These are phyloP conservation scores for Penicillium canescens DNA, from an alignment of 495 filamentous ascomycete genomes.

Conservation along the genomic window DNA sequence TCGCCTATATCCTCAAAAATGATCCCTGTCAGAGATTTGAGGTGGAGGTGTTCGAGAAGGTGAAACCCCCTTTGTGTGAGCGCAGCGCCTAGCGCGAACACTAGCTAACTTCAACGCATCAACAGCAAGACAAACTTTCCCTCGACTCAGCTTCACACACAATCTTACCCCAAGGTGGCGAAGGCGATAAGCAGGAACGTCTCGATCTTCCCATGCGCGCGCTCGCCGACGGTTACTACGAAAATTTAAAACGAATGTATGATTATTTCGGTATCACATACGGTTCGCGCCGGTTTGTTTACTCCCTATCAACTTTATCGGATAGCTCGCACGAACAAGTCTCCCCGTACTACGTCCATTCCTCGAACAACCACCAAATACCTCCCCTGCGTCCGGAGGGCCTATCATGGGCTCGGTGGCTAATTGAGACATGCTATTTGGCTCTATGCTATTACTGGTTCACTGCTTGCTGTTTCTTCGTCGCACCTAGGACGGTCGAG, in stretches of 20 bases:
- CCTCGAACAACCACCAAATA: slow-evolving; percentile 48
- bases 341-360: slow-evolving; percentile 10
- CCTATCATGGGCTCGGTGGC: slow-evolving; percentile 23
- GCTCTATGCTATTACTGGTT: slow-evolving; percentile 50
- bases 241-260: slow-evolving; percentile 55
- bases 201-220: slow-evolving; percentile 59
- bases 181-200: slow-evolving; percentile 3
- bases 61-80: slow-evolving; percentile 9
- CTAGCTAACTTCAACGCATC: neutral
- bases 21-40: slow-evolving; percentile 44
- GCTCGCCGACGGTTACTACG: slow-evolving; percentile 55
- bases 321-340: slow-evolving; percentile 14
- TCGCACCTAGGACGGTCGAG: slow-evolving; percentile 28
- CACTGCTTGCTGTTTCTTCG: slow-evolving; percentile 45
- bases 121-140: slow-evolving; percentile 21
- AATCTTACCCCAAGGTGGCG: slow-evolving; percentile 6
- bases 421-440: slow-evolving; percentile 41
- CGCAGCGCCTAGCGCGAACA: neutral
- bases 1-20: slow-evolving; percentile 48
- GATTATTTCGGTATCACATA: slow-evolving; percentile 48
- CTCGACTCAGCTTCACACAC: slow-evolving; percentile 25
- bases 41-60: slow-evolving; percentile 51
- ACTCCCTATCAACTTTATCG: slow-evolving; percentile 40
- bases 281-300: slow-evolving; percentile 34
- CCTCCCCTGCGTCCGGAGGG: slow-evolving; percentile 33